Conservation (phyloP, 2,329 filamentous ascomycete species). For the Diaporthe citri region DNA sequence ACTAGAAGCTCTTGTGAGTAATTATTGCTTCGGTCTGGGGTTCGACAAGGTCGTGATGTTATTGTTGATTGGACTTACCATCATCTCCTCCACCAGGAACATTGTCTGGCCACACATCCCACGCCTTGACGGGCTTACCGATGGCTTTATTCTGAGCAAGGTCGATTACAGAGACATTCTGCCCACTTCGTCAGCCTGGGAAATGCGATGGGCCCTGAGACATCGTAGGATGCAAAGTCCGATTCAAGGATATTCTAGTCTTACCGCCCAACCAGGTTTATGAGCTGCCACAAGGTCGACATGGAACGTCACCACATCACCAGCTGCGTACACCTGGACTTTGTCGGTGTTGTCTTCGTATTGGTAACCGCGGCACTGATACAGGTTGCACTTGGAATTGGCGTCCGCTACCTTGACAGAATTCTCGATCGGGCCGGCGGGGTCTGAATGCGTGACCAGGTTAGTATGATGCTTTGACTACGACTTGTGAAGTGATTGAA, state of each 20-base stretch:
- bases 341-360: constrained; percentile 22
- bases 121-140: constrained; percentile 1
- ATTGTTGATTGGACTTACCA: not conserved
- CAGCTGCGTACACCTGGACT: not conserved
- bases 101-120: constrained; percentile 18
- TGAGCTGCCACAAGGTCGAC: constrained; percentile 25
- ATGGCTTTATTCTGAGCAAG: not conserved
- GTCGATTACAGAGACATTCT: constrained; percentile 21
- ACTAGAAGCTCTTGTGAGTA: not conserved
- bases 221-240: not conserved
- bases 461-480: not conserved
- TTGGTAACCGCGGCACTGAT: constrained; percentile 16
- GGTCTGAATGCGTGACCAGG: not conserved
- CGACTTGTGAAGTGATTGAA: not conserved
- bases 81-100: constrained; percentile 5
- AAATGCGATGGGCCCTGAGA: not conserved
- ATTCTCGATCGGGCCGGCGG: constrained; percentile 5
- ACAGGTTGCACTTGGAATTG: constrained; percentile 17
- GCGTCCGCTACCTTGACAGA: constrained; percentile 12
- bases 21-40: not conserved
- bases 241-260: not conserved
- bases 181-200: not conserved
- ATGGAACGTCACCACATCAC: constrained; percentile 15
- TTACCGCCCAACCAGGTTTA: constrained; percentile 22
- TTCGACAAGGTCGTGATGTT: not conserved